These are phyloP conservation scores for Curvularia spicifera DNA, from an alignment of 2,329 filamentous ascomycete genomes.

Conservation along the genomic window DNA sequence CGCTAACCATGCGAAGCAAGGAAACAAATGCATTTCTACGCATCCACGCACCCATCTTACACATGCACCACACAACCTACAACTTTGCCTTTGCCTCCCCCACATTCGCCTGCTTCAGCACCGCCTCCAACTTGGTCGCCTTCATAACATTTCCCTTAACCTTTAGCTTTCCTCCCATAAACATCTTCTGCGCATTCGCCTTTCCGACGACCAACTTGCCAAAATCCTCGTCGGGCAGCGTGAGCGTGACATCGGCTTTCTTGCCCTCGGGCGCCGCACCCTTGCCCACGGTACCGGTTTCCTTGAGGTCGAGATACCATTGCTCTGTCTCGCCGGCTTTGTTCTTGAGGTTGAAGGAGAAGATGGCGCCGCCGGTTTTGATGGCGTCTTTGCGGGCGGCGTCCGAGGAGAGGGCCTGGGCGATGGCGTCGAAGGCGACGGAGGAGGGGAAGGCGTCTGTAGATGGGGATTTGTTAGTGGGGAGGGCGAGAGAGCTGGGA, in stretches of 20 bases:
- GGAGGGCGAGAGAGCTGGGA: background rate
- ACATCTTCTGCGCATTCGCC: slow-evolving; percentile 91
- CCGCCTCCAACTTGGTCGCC: slow-evolving; percentile 93
- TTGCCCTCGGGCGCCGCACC: slow-evolving; percentile 71
- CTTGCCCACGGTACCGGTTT: slow-evolving; percentile 80
- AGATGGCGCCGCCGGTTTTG: slow-evolving; percentile 85
- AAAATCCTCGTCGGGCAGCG: slow-evolving; percentile 86
- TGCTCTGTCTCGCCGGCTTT: slow-evolving; percentile 75
- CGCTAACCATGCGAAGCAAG: background rate
- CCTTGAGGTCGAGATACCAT: slow-evolving; percentile 97
- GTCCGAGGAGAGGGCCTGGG: slow-evolving; percentile 71
- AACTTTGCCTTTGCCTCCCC: slow-evolving; percentile 40
- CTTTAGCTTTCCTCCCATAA: slow-evolving; percentile 99
- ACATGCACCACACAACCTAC: slow-evolving; percentile 23
- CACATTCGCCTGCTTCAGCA: slow-evolving; percentile 56
- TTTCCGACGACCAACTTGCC: slow-evolving; percentile 81
- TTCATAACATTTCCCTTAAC: slow-evolving; percentile 99
- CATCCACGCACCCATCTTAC: background rate
- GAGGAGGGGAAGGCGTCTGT: slow-evolving; percentile 82
- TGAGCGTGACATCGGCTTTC: slow-evolving; percentile 88
- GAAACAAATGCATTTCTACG: background rate
- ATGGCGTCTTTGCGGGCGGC: slow-evolving; percentile 84
- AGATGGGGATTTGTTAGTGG: background rate
- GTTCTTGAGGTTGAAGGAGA: slow-evolving; percentile 94
- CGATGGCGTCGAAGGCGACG: slow-evolving; percentile 87